Conservation (phyloP, 257 asterid species). For the Asclepias syriaca region DNA sequence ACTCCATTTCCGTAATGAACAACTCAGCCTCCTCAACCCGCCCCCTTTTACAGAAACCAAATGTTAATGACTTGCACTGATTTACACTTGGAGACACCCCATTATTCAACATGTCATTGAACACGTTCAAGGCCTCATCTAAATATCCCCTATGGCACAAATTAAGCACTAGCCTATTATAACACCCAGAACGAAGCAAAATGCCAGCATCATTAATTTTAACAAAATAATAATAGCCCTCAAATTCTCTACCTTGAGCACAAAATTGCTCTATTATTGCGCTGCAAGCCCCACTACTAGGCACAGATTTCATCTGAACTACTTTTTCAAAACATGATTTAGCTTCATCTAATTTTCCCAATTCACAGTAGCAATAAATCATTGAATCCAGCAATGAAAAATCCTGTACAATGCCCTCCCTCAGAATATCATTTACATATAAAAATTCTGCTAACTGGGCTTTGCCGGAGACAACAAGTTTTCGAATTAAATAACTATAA, state of each 20-base stretch:
- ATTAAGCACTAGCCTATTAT: constrained; percentile 40
- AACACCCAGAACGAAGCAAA: constrained; percentile 32
- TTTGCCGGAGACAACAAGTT: constrained; percentile 40
- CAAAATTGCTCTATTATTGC: constrained; percentile 34
- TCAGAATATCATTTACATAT: constrained; percentile 25
- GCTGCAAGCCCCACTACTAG: constrained; percentile 38
- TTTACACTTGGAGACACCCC: constrained; percentile 39
- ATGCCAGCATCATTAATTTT: constrained; percentile 22
- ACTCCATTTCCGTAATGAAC: constrained; percentile 40
- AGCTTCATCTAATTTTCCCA: constrained; percentile 52
- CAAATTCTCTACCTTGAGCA: constrained; percentile 30
- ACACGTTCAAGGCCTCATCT: constrained; percentile 44
- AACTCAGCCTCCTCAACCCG: constrained; percentile 52
- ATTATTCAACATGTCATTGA: constrained; percentile 31
- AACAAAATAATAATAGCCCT: constrained; percentile 40
- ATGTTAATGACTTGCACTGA: constrained; percentile 42
- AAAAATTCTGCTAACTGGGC: constrained; percentile 36
- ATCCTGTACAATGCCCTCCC: constrained; percentile 29
- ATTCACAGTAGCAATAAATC: constrained; percentile 47
- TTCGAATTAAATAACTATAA: constrained; percentile 35
- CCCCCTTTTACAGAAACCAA: constrained; percentile 43
- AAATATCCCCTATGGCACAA: constrained; percentile 42
- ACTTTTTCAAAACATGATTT: constrained; percentile 37
- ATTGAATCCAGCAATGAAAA: constrained; percentile 40
- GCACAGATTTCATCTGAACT: constrained; percentile 22